These are phyloP conservation scores for Panicum hallii DNA, from an alignment of 202 grass and related monocot genomes.

Conservation along the genomic window DNA sequence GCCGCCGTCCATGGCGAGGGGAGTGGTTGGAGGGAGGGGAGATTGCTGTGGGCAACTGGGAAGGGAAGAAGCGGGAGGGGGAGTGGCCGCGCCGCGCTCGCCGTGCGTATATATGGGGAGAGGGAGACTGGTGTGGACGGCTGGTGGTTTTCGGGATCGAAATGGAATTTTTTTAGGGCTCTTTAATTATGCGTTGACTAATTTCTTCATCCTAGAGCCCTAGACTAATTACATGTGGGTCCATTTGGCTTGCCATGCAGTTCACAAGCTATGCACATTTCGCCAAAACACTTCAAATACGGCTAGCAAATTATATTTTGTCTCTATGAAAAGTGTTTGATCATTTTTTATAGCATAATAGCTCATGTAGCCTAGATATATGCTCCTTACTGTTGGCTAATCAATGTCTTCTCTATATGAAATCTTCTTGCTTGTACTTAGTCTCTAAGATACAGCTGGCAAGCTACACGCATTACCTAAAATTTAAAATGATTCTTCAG, in stretches of 20 bases:
- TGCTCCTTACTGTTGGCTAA: not conserved
- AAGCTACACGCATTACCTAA: not conserved
- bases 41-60: not conserved
- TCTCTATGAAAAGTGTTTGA: not conserved
- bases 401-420: not conserved
- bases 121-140: constrained; percentile 28
- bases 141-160: constrained; percentile 18
- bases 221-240: not conserved
- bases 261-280: not conserved
- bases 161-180: not conserved
- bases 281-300: not conserved
- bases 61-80: not conserved
- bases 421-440: not conserved
- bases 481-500: not conserved
- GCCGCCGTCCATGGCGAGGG: constrained; percentile 47
- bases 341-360: not conserved
- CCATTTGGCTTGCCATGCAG: not conserved
- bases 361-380: not conserved
- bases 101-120: constrained; percentile 31
- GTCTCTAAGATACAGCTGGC: not conserved
- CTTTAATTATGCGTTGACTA: not conserved
- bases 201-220: not conserved
- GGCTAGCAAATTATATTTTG: not conserved
- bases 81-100: constrained; percentile 21
- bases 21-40: not conserved